These are phyloP conservation scores for Exophiala sp. DNA, from an alignment of 2,329 filamentous ascomycete species.

Conservation along the genomic window DNA sequence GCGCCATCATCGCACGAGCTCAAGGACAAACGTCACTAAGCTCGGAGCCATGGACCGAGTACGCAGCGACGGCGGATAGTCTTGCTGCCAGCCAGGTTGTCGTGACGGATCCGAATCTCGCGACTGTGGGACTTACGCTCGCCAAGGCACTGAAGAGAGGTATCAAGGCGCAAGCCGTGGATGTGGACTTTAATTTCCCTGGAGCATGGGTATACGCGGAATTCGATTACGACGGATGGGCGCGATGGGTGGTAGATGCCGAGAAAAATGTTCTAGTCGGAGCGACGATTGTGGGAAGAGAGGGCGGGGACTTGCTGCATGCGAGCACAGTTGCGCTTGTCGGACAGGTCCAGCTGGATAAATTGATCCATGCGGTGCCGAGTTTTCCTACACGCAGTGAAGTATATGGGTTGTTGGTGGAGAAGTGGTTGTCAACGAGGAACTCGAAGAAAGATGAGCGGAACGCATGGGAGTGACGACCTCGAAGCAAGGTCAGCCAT, in stretches of 20 bases:
- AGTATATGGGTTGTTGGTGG: constrained; percentile 1
- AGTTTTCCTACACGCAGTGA: constrained; percentile 13
- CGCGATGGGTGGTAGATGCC: constrained; percentile 17
- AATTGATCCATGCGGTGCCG: constrained; percentile 10
- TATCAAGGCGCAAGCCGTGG: constrained; percentile 4
- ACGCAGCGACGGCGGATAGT: constrained; percentile 7
- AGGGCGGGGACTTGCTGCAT: constrained; percentile 14
- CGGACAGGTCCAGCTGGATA: constrained; percentile 7
- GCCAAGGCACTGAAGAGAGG: constrained; percentile 5
- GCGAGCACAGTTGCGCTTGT: constrained; percentile 16
- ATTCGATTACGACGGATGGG: constrained; percentile 14
- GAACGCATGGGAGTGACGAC: no score
- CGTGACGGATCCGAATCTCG: constrained; percentile 12
- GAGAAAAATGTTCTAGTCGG: constrained; percentile 13
- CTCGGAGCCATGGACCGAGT: constrained; percentile 2
- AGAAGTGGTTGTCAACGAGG: not conserved
- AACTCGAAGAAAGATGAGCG: not conserved
- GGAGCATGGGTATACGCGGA: constrained; percentile 13
- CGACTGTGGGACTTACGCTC: constrained; percentile 10
- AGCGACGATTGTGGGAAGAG: constrained; percentile 14
- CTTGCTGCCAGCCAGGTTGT: constrained; percentile 10
- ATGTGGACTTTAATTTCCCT: not conserved
- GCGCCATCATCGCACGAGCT: constrained; percentile 7
- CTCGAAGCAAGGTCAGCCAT: not conserved
- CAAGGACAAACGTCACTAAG: not conserved